Percentiles rank a stretch among this genome's conserved stretches.
phyloP scores from a whole-genome alignment of 306 rosid species.

The Amphicarpaea edgeworthii region DNA sequence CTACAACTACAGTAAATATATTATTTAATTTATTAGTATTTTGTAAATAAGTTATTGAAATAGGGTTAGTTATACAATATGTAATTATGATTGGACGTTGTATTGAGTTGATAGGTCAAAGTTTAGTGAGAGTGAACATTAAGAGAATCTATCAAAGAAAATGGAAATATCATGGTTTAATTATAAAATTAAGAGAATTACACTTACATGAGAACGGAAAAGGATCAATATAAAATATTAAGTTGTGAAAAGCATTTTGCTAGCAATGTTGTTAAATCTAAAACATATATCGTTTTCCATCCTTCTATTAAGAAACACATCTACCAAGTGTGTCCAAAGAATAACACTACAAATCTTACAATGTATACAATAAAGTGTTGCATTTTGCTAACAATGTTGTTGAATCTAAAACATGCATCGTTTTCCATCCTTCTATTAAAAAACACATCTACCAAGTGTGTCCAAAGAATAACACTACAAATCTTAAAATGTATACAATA shows the following conservation, averaged over 20 bases:
- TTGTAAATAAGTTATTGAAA: neutral
- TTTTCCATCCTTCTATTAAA: slow-evolving; percentile 16
- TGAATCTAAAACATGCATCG: slow-evolving; percentile 29
- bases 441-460: slow-evolving; percentile 26
- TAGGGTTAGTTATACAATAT: neutral
- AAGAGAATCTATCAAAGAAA: slow-evolving; percentile 10
- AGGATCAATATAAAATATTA: neutral
- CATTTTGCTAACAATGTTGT: neutral
- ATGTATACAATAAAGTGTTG: no score
- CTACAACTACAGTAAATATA: neutral
- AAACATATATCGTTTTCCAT: slow-evolving; percentile 30
- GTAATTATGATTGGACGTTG: neutral
- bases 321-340: neutral
- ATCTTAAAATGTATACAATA: no score
- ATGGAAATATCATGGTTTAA: slow-evolving; percentile 29
- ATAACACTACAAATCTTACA: no score
- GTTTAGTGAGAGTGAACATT: slow-evolving; percentile 17
- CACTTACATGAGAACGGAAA: neutral
- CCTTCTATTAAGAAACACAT: slow-evolving; percentile 23
- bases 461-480: no score
- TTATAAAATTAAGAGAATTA: slow-evolving; percentile 3
- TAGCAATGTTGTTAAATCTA: neutral
- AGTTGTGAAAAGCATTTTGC: slow-evolving; percentile 29
- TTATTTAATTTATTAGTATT: no score
- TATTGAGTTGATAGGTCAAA: slow-evolving; percentile 26